Evolutionary conservation across 805 yeast species (phyloP).

Genomic region (Candida qinlingensis): DNA sequence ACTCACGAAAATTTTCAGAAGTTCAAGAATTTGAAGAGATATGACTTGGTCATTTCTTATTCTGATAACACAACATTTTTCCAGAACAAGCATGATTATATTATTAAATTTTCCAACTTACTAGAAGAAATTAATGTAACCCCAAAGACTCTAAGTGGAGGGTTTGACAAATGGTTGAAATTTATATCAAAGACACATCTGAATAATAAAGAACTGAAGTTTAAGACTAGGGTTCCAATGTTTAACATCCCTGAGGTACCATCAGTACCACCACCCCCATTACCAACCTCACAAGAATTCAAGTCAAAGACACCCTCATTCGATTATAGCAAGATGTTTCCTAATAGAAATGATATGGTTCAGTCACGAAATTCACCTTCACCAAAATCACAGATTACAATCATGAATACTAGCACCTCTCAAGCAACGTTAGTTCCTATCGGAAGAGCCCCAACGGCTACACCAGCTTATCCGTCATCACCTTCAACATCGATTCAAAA

Average conservation of each 20-base stretch:
- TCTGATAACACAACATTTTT: conserved; percentile 32
- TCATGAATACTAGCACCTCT: conserved; percentile 3
- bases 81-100: conserved; percentile 27
- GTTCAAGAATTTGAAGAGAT: conserved; percentile 28
- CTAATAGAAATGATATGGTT: conserved; percentile 3
- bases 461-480: conserved; percentile 10
- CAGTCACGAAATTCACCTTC: neutral
- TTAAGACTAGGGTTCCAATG: conserved; percentile 24
- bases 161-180: conserved; percentile 39
- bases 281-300: conserved; percentile 11
- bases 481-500: conserved; percentile 3
- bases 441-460: conserved; percentile 1
- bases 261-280: conserved; percentile 23
- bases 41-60: conserved; percentile 33
- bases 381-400: neutral
- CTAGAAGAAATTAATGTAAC: conserved; percentile 10
- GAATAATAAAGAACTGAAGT: conserved; percentile 13
- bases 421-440: neutral
- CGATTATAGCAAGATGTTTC: conserved; percentile 13
- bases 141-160: conserved; percentile 35
- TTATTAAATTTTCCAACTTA: conserved; percentile 25
- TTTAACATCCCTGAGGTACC: conserved; percentile 22
- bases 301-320: conserved; percentile 6
- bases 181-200: conserved; percentile 27
- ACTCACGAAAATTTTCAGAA: conserved; percentile 11